Evolutionary conservation across 495 filamentous ascomycete genomes (phyloP).

Genomic region (Oidiodendron maius): DNA sequence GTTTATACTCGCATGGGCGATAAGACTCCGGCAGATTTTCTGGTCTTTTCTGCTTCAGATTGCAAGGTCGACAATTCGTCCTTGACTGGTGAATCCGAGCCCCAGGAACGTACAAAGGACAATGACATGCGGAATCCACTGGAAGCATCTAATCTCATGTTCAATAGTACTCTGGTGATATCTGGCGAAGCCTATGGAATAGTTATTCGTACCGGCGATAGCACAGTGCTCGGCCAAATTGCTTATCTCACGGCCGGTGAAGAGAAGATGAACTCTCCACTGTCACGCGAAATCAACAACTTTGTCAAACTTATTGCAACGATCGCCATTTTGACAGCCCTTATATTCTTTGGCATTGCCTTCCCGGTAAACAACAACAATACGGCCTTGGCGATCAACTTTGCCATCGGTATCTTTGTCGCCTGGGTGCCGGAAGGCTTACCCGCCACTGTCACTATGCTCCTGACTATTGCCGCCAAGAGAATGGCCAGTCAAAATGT

Average conservation of each 20-base stretch:
- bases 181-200: constrained; percentile 28
- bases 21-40: constrained; percentile 17
- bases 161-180: constrained; percentile 22
- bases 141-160: constrained; percentile 22
- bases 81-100: constrained; percentile 20
- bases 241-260: constrained; percentile 26
- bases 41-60: constrained; percentile 14
- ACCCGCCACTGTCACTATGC: constrained; percentile 30
- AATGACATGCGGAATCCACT: constrained; percentile 25
- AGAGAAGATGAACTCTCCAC: constrained; percentile 21
- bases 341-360: constrained; percentile 23
- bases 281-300: constrained; percentile 29
- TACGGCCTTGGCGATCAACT: constrained; percentile 14
- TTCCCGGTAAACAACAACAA: constrained; percentile 26
- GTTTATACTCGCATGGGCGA: constrained; percentile 14
- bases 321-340: constrained; percentile 21
- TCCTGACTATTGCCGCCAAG: constrained; percentile 29
- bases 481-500: constrained; percentile 29
- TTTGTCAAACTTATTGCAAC: constrained; percentile 30
- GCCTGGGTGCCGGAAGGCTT: constrained; percentile 35
- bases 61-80: constrained; percentile 19
- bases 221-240: constrained; percentile 32
- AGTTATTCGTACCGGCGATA: constrained; percentile 29
- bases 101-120: constrained; percentile 17
- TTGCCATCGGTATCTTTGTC: constrained; percentile 29